Conservation (phyloP, 371 early-diverging fungal species). For the Dichotomocladium elegans region DNA sequence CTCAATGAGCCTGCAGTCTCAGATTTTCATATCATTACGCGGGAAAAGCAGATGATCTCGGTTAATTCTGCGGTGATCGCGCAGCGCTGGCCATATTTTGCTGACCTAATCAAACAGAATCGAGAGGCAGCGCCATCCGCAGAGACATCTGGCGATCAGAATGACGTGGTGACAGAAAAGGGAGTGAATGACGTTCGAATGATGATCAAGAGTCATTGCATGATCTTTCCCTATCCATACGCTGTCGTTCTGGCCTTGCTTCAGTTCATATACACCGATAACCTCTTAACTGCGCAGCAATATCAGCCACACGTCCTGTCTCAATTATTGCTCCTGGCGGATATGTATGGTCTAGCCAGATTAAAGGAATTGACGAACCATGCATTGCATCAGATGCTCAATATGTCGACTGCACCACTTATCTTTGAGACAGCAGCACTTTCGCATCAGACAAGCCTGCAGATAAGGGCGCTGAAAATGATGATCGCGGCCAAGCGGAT, state of each 20-base stretch:
- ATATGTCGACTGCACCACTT: slow-evolving; percentile 53
- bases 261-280: slow-evolving; percentile 64
- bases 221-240: slow-evolving; percentile 50
- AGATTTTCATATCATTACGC: slow-evolving; percentile 50
- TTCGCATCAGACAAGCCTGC: slow-evolving; percentile 47
- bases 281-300: slow-evolving; percentile 50
- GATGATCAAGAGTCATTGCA: slow-evolving; percentile 10
- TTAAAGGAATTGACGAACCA: slow-evolving; percentile 45
- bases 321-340: slow-evolving; percentile 52
- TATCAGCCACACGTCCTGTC: slow-evolving; percentile 49
- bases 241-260: slow-evolving; percentile 54
- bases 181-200: neutral
- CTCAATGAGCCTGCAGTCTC: slow-evolving; percentile 50
- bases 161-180: neutral
- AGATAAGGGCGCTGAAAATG: slow-evolving; percentile 46
- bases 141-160: neutral
- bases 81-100: slow-evolving; percentile 62
- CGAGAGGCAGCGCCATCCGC: neutral
- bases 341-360: slow-evolving; percentile 49
- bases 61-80: slow-evolving; percentile 58
- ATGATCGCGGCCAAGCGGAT: slow-evolving; percentile 37
- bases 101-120: slow-evolving; percentile 34
- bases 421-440: slow-evolving; percentile 53
- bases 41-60: slow-evolving; percentile 50
- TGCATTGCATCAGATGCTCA: slow-evolving; percentile 52